A percentile compares a stretch with the other conserved stretches of the same genome.
These are phyloP conservation scores for Jaenimonas drosophilae DNA, from an alignment of 208 protist genomes.

Conservation along the genomic window DNA sequence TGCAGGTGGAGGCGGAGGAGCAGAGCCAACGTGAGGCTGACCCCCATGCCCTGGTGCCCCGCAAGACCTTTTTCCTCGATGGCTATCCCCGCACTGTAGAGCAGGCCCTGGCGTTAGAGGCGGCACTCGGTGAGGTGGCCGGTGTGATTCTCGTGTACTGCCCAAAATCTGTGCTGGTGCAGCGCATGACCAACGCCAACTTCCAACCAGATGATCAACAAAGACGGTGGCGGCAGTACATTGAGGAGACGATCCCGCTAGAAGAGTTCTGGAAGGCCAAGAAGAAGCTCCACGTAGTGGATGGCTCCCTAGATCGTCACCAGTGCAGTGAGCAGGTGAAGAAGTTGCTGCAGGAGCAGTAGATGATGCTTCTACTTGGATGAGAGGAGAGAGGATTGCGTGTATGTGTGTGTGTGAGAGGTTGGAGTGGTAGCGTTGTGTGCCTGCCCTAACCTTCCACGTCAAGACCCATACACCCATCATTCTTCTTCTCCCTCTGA, in stretches of 20 bases:
- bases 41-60: neutral
- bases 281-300: slow-evolving; percentile 13
- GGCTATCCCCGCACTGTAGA: slow-evolving; percentile 31
- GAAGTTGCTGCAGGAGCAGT: slow-evolving; percentile 10
- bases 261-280: slow-evolving; percentile 30
- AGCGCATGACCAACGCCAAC: slow-evolving; percentile 4
- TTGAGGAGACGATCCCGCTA: slow-evolving; percentile 4
- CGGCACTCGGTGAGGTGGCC: slow-evolving; percentile 8
- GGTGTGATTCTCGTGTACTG: slow-evolving; percentile 14
- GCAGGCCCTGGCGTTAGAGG: slow-evolving; percentile 26
- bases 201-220: slow-evolving; percentile 3
- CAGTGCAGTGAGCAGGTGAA: slow-evolving; percentile 9
- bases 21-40: neutral
- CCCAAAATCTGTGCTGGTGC: neutral
- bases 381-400: too few relatives aligned
- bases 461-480: too few relatives aligned
- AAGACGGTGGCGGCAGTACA: slow-evolving; percentile 9
- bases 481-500: neutral
- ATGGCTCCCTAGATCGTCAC: slow-evolving; percentile 9
- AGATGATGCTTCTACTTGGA: too few relatives aligned
- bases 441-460: too few relatives aligned
- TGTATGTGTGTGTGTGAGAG: too few relatives aligned
- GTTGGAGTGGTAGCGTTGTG: too few relatives aligned
- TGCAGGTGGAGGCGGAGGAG: slow-evolving; percentile 7
- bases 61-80: slow-evolving; percentile 21